Base-by-base conservation (phyloP, 108 stramenopile genomes). In the Nannochloropsis salina region DNA sequence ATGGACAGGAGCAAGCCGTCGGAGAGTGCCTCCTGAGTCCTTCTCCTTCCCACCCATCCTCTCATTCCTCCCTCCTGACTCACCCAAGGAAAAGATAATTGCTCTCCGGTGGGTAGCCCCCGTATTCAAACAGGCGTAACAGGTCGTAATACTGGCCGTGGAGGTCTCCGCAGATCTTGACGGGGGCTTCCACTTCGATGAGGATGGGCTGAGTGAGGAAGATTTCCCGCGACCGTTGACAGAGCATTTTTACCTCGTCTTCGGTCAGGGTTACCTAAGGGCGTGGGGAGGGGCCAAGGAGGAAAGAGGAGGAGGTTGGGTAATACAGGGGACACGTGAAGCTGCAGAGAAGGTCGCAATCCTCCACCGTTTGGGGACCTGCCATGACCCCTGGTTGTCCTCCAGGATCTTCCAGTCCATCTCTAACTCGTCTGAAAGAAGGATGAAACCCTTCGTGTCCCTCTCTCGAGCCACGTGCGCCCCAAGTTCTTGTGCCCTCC, bases 61-160 rank as follows among this genome's bases (percentile, higher is more conserved):
- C 31, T 31, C 31, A 31, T 31, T 31, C 31, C 31, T 31, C 31
- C 31, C 31, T 31, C 31, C 31, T 10, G 15, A 61, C 51, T 41
- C 42, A 41, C 88, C 99, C 99, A 44, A 99, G 89, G 85, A 99
- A 99, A 88, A 99, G 93, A 92, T 98, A 99, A 88, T 97, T 98
- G 20, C 96, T 42, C 74, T 92, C 87, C 11, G 93, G 93, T 9
- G 94, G 94, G 83, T 94, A 95, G 11, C 94, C 94, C 10, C 94
- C 95, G 84, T 93, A 93, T 86, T 95, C 94, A 83, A 95, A 95
- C 18, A 95, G 88, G 4, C 94, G 86, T 10, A 95, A 85, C 12
- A 95, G 86, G 85, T 95, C 95, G 82, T 91, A 92, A 88, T 94
- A 95, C 88, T 94, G 95, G 41, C 94, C 94, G 85, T 94, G 95